phyloP scores from a whole-genome alignment of 2,329 filamentous ascomycete genomes.

The Xylariales sp. region DNA sequence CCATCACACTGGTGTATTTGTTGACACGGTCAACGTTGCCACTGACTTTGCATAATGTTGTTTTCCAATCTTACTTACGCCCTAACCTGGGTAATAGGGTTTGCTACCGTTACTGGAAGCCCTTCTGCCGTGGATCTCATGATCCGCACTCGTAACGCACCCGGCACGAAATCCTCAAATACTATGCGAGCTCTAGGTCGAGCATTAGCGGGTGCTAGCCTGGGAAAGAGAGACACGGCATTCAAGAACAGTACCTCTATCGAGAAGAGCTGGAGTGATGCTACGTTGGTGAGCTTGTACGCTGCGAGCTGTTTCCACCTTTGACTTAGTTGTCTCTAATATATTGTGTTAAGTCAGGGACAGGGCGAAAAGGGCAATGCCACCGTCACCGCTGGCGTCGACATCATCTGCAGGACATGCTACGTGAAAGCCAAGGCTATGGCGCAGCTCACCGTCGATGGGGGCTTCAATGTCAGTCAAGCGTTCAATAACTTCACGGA shows the following conservation, averaged over 20 bases:
- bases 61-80: neutral
- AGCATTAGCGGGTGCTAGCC: conserved; percentile 15
- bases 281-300: conserved; percentile 25
- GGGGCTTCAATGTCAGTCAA: conserved; percentile 34
- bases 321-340: neutral
- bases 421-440: conserved; percentile 44
- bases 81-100: neutral
- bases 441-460: conserved; percentile 36
- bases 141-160: conserved; percentile 20
- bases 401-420: conserved; percentile 43
- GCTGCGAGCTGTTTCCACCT: neutral
- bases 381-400: conserved; percentile 23
- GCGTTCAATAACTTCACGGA: conserved; percentile 28
- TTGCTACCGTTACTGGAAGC: neutral
- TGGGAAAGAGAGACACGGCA: conserved; percentile 15
- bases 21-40: too few relatives aligned
- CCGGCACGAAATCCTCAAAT: conserved; percentile 14
- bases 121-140: conserved; percentile 4
- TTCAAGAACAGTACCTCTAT: conserved; percentile 16
- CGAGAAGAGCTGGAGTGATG: conserved; percentile 23
- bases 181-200: conserved; percentile 19
- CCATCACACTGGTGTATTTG: too few relatives aligned
- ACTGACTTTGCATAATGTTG: too few relatives aligned
- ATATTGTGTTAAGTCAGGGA: conserved; percentile 9
- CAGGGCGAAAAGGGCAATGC: conserved; percentile 15